These are phyloP conservation scores for Verticillium albo-atrum DNA, from an alignment of 2,329 filamentous ascomycete species.

Conservation along the genomic window DNA sequence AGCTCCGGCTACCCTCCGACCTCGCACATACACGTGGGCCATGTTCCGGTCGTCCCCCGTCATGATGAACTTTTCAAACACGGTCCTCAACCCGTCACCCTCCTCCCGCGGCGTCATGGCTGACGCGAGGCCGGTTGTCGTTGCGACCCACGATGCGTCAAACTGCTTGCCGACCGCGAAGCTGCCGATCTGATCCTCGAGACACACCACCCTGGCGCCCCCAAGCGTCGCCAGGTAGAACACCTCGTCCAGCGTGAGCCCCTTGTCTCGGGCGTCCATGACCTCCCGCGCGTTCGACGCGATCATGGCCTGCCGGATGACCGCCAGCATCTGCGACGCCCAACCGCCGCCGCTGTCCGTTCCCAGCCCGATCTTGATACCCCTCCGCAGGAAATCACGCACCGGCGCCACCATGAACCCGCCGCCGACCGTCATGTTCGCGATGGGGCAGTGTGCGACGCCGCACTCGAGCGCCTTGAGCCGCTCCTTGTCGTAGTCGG, in stretches of 20 bases:
- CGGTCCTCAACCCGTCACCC: constrained; percentile 34
- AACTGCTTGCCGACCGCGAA: constrained; percentile 59
- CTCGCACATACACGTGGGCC: constrained; percentile 46
- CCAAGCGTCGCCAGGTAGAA: constrained; percentile 60
- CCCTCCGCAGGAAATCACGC: constrained; percentile 49
- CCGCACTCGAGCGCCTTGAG: constrained; percentile 47
- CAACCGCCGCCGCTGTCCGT: constrained; percentile 63
- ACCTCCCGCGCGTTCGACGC: constrained; percentile 44
- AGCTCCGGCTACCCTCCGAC: constrained; percentile 16
- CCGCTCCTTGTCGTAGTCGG: constrained; percentile 46
- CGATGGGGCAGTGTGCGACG: constrained; percentile 59
- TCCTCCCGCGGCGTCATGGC: constrained; percentile 51
- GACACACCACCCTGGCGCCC: constrained; percentile 53
- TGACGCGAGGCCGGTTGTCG: constrained; percentile 21
- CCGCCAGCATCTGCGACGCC: constrained; percentile 54
- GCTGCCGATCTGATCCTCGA: constrained; percentile 49
- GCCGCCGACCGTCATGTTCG: constrained; percentile 59
- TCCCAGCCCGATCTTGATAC: constrained; percentile 62
- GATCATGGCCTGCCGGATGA: constrained; percentile 55
- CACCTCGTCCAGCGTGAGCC: constrained; percentile 43
- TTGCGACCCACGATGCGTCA: constrained; percentile 47
- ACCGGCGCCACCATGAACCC: constrained; percentile 60
- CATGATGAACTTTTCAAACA: constrained; percentile 63
- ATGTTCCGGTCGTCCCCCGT: constrained; percentile 63
- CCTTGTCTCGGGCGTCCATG: constrained; percentile 26